Base-by-base conservation (phyloP, 2,329 filamentous ascomycete genomes). In the Pseudogymnoascus verrucosus region DNA sequence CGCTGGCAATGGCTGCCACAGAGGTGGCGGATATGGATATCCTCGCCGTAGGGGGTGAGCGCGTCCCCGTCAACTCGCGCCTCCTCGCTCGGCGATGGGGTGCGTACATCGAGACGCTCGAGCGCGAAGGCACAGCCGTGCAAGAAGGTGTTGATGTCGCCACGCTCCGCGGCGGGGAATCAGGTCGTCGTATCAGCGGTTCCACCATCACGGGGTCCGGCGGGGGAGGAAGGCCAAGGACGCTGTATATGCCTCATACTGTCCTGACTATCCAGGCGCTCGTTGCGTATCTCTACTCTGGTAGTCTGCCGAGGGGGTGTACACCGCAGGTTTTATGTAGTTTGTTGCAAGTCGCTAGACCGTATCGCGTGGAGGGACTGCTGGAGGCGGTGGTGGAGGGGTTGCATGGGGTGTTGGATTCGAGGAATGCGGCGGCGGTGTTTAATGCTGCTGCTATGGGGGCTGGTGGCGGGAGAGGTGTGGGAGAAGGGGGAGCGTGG, bases 381-480 rank as follows among this genome's bases (percentile, higher is more conserved):
- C 80, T 98, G 1, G 95, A 99, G 77, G 91, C 91, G 0, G 91
- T 96, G 1, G 91, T 98, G 8, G 92, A 98, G 75, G 86, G 93
- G 6, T 81, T 99, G 0, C 95, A 99, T 71, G 84, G 90, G 31
- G 84, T 96, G 0, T 84, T 99, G 3, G 95, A 99, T 74, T 95
- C 91, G 59, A 85, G 93, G 57, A 99, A 98, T 69, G 93, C 95
- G 0, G 95, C 95, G 0, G 95, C 95, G 5, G 93, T 99, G 0
- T 99, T 99, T 80, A 99, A 99, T 68, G 95, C 95, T 0, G 95
- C 93, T 0, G 95, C 95, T 62, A 98, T 98, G 95, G 95, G 93
- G 0, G 95, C 95, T 1, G 95, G 95, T 10, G 31, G 31, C 8
- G 31, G 31, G 2, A 34, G 31, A 10, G 31, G 31, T 8, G 31